Base-by-base conservation (phyloP, 2,329 filamentous ascomycete species). In the Emergomyces orientalis region DNA sequence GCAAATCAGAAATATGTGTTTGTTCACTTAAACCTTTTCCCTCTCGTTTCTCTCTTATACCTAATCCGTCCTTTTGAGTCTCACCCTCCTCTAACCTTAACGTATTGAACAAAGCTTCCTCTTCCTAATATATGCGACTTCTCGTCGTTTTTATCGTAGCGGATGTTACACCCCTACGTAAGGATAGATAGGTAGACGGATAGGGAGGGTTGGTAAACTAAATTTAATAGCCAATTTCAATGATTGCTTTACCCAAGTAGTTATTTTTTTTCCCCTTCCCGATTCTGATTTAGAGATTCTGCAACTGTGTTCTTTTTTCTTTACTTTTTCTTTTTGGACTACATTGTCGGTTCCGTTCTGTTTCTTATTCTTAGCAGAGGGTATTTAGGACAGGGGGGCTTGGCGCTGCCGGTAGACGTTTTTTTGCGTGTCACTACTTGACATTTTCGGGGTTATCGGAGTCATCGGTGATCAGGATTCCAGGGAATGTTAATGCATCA, bases 1-100 rank as follows among this genome's bases (percentile, higher is more conserved):
- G 19, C 54, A 56, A 56, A 34, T 56, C 54, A 56, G 54, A 56
- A 56, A 41, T 34, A 41, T 56, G 19, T 56, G 41, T 41, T 55
- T 22, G n/a, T 14, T 56, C 34, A 34, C 34, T 39, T 56, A 56
- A 22, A 37, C n/a, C 8, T 39, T 9, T 34, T 27, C 19, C 39
- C 32, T 55, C 52, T 56, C n/a, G 19, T 39, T 4, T 39, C 54
- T 54, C 54, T 25, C 32, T 14, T 54, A 22, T 32, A 3, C 32
- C 34, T 6, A 37, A 37, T 9, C 34, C 34, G 6, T 37, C 34
- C 6, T 51, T 6, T 6, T 27, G 2, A 19, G n/a, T 47, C 19
- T 11, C n/a, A 17, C 17, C 2, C 43, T 8, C 4, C 22, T 47
- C 17, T 45, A 45, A 8, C 43, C 43, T 47, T 7, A 22, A 47